A percentile compares a stretch with the other conserved stretches of the same genome.
These are phyloP conservation scores for Cyberlindnera meyerae DNA, from an alignment of 805 yeast species.

Conservation along the genomic window DNA sequence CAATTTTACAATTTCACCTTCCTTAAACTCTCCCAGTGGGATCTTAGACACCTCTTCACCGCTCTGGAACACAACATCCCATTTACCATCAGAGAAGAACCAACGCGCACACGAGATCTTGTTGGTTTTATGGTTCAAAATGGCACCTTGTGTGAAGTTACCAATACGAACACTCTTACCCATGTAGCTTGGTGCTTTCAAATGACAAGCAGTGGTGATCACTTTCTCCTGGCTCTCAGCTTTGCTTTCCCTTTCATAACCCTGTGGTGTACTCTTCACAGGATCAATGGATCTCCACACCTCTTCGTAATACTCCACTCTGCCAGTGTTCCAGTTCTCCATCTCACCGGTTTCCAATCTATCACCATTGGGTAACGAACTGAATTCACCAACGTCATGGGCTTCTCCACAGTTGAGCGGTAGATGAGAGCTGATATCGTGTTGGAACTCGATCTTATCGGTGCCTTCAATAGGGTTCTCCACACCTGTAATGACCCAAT, in stretches of 20 bases:
- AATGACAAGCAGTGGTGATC: slow-evolving; percentile 31
- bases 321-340: slow-evolving; percentile 42
- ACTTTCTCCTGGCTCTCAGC: slow-evolving; percentile 4
- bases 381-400: slow-evolving; percentile 37
- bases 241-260: slow-evolving; percentile 28
- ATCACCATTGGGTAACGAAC: slow-evolving; percentile 34
- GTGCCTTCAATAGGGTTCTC: slow-evolving; percentile 24
- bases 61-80: slow-evolving; percentile 16
- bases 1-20: slow-evolving; percentile 5
- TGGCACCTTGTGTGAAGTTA: slow-evolving; percentile 47
- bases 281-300: slow-evolving; percentile 51
- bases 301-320: slow-evolving; percentile 42
- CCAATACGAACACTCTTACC: slow-evolving; percentile 48
- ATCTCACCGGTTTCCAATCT: slow-evolving; percentile 48
- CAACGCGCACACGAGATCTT: slow-evolving; percentile 20
- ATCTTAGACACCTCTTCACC: slow-evolving; percentile 19
- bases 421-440: slow-evolving; percentile 23
- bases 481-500: slow-evolving; percentile 30
- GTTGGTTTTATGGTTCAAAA: slow-evolving; percentile 25
- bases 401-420: slow-evolving; percentile 21
- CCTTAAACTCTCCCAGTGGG: slow-evolving; percentile 16
- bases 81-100: slow-evolving; percentile 10
- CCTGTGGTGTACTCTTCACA: slow-evolving; percentile 27
- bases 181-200: slow-evolving; percentile 20
- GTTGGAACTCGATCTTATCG: slow-evolving; percentile 20